Evolutionary conservation across 331 rosid species (phyloP).

Genomic region (Quercus lobata): DNA sequence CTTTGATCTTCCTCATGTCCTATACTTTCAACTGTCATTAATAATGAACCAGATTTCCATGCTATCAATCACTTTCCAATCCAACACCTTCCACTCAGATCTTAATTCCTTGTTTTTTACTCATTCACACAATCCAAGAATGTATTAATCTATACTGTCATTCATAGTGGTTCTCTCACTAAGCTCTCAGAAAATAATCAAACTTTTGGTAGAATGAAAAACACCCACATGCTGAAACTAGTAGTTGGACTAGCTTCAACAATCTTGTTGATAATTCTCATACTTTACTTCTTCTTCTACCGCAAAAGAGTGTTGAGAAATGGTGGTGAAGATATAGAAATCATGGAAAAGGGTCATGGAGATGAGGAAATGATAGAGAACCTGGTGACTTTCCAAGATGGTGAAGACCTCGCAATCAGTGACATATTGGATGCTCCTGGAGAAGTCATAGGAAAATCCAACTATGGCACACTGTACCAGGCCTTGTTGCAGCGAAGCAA

Average conservation of each 20-base stretch:
- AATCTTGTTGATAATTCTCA: conserved; percentile 32
- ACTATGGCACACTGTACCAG: conserved; percentile 80
- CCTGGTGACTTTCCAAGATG: conserved; percentile 62
- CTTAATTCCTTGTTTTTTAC: conserved; percentile 13
- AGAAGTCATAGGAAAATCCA: conserved; percentile 92
- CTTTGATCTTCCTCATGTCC: conserved; percentile 43
- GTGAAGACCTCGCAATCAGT: conserved; percentile 64
- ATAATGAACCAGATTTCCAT: conserved; percentile 17
- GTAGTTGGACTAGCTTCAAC: conserved; percentile 40
- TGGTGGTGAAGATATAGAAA: conserved; percentile 57
- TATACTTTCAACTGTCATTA: conserved; percentile 1
- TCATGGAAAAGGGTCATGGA: conserved; percentile 27
- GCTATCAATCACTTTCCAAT: neutral
- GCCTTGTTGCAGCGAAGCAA: conserved; percentile 69
- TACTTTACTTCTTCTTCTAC: conserved; percentile 35
- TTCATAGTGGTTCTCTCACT: neutral
- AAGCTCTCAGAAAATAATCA: neutral
- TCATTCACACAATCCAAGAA: conserved; percentile 12
- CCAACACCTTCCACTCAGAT: conserved; percentile 32
- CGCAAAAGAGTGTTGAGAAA: conserved; percentile 24
- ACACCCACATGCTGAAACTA: conserved; percentile 38
- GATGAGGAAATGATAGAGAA: conserved; percentile 42
- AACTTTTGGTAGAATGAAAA: conserved; percentile 26
- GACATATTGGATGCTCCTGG: conserved; percentile 96
- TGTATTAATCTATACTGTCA: neutral